Conservation (phyloP, 2,329 filamentous ascomycete species). For the Stromatinia cepivora region DNA sequence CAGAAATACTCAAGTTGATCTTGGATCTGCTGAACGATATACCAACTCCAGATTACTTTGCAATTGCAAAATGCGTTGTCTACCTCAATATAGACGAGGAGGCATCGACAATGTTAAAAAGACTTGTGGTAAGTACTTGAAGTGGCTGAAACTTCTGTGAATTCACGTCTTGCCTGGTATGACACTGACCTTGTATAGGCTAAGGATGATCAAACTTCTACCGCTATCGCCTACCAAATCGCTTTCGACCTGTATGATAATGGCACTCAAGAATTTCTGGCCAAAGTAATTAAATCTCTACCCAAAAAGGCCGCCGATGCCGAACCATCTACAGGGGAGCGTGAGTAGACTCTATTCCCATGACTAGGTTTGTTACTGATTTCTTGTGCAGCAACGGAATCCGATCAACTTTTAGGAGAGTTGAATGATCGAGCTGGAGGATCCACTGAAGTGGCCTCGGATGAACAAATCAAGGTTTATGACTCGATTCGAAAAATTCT, state of each 20-base stretch:
- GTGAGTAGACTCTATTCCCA: slow-evolving; percentile 31
- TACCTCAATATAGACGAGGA: slow-evolving; percentile 91
- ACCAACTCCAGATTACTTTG: slow-evolving; percentile 92
- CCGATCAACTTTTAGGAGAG: slow-evolving; percentile 58
- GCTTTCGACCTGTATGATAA: slow-evolving; percentile 99
- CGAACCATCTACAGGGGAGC: slow-evolving; percentile 44
- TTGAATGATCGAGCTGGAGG: slow-evolving; percentile 45
- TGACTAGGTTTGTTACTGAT: not conserved
- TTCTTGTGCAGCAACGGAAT: slow-evolving; percentile 39
- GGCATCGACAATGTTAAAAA: slow-evolving; percentile 80
- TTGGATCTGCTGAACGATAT: slow-evolving; percentile 95
- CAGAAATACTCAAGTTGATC: slow-evolving; percentile 83
- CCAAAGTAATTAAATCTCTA: slow-evolving; percentile 81
- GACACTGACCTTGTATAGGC: slow-evolving; percentile 39
- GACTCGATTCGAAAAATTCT: slow-evolving; percentile 68
- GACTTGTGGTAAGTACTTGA: slow-evolving; percentile 59
- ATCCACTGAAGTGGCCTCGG: slow-evolving; percentile 44
- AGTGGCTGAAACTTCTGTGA: not conserved
- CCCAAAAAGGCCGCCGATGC: slow-evolving; percentile 54
- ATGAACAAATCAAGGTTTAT: slow-evolving; percentile 57
- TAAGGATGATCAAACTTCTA: slow-evolving; percentile 73
- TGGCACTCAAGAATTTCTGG: slow-evolving; percentile 93
- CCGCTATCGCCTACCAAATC: slow-evolving; percentile 92
- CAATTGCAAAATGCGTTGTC: slow-evolving; percentile 96
- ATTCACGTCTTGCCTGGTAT: not conserved